Evolutionary conservation across 352 stramenopile species (phyloP).

Genomic region (Phytophthora uliginosa): DNA sequence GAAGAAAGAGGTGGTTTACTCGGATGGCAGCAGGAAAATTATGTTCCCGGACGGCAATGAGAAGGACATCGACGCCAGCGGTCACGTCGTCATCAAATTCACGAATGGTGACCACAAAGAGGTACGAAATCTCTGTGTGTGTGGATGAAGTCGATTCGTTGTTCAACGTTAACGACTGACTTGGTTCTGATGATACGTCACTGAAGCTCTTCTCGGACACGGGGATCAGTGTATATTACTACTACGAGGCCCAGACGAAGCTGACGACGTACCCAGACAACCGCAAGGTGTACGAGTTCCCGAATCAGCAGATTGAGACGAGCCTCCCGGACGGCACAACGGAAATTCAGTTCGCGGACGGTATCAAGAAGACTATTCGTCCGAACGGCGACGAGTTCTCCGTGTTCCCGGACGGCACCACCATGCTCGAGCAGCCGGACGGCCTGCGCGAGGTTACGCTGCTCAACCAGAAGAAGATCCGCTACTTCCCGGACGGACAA

Average conservation of each 20-base stretch:
- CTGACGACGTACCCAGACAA: slow-evolving; percentile 96
- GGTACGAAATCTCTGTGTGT: slow-evolving; percentile 30
- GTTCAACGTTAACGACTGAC: neutral
- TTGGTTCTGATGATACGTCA: slow-evolving; percentile 27
- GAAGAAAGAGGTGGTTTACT: slow-evolving; percentile 70
- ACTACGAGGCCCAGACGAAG: slow-evolving; percentile 93
- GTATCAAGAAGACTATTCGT: slow-evolving; percentile 92
- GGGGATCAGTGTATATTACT: slow-evolving; percentile 96
- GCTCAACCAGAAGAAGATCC: slow-evolving; percentile 74
- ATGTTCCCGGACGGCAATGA: slow-evolving; percentile 94
- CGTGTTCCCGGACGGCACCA: slow-evolving; percentile 85
- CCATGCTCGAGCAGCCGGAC: slow-evolving; percentile 79
- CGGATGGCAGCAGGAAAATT: slow-evolving; percentile 77
- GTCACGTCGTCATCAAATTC: slow-evolving; percentile 92
- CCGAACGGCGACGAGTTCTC: slow-evolving; percentile 84
- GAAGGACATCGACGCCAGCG: slow-evolving; percentile 94
- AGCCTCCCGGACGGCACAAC: slow-evolving; percentile 94
- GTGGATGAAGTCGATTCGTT: neutral
- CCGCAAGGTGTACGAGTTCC: slow-evolving; percentile 97
- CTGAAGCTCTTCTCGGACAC: slow-evolving; percentile 69
- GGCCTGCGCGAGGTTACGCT: slow-evolving; percentile 85
- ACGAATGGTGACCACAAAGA: slow-evolving; percentile 97
- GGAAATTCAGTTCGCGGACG: slow-evolving; percentile 96
- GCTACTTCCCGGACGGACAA: slow-evolving; percentile 80
- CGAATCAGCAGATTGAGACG: slow-evolving; percentile 96